Conservation (phyloP, 768 basidiomycete species). For the Xerocomellus amylosporus region DNA sequence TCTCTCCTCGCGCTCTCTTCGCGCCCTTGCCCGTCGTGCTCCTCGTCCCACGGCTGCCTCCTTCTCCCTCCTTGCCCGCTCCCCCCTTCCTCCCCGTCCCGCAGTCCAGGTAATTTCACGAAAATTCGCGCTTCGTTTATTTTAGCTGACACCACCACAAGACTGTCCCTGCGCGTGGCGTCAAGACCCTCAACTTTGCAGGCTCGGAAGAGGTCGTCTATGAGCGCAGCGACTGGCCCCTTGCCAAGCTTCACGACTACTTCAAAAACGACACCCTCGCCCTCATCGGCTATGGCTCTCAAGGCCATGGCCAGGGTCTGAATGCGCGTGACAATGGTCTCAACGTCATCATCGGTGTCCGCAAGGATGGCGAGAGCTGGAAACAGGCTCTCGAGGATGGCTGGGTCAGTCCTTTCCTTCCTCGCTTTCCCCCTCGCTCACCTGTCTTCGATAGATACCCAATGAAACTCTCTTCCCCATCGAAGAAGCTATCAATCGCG, state of each 20-base stretch:
- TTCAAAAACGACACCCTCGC: constrained; percentile 99
- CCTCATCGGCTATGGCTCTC: constrained; percentile 98
- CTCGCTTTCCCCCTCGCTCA: background rate
- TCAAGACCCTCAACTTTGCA: constrained; percentile 97
- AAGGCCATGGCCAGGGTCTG: constrained; percentile 97
- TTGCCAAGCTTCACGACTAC: constrained; percentile 97
- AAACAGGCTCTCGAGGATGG: constrained; percentile 92
- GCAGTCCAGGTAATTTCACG: constrained; percentile 33
- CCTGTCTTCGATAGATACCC: constrained; percentile 57
- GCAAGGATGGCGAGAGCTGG: constrained; percentile 96
- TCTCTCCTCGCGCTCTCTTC: constrained; percentile 65
- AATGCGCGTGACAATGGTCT: constrained; percentile 99
- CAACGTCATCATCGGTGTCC: constrained; percentile 98
- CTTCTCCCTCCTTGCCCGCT: constrained; percentile 64
- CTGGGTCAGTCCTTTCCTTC: constrained; percentile 59
- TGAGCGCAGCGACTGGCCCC: constrained; percentile 96
- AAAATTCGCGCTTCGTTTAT: constrained; percentile 4
- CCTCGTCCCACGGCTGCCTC: constrained; percentile 54
- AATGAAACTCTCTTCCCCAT: constrained; percentile 98
- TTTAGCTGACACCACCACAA: constrained; percentile 9
- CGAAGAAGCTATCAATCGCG: constrained; percentile 92
- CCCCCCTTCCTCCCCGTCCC: constrained; percentile 29
- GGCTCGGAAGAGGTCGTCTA: constrained; percentile 92
- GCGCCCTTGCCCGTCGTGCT: constrained; percentile 64
- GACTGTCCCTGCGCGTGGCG: constrained; percentile 63